phyloP scores from a whole-genome alignment of 306 rosid species.

The Delonix regia region DNA sequence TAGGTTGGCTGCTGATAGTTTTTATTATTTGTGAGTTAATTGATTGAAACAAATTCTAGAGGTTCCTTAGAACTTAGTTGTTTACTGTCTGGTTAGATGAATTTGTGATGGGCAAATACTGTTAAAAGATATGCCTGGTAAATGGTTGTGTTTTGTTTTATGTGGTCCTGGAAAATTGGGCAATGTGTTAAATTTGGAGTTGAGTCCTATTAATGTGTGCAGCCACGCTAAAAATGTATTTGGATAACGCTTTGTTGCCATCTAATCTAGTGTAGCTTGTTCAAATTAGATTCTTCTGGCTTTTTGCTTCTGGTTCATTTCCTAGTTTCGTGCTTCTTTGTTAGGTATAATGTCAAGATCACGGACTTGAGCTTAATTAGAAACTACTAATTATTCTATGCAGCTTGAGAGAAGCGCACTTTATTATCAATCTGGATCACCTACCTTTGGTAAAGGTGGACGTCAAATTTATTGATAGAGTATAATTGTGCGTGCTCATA shows the following conservation, averaged over 20 bases:
- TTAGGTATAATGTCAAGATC: too few relatives aligned
- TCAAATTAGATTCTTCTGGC: too few relatives aligned
- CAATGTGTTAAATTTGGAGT: conserved; percentile 25
- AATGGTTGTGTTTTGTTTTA: conserved; percentile 23
- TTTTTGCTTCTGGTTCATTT: too few relatives aligned
- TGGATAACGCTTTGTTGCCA: conserved; percentile 45
- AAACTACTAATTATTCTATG: too few relatives aligned
- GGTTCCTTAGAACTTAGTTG: conserved; percentile 32
- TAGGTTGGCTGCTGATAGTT: conserved; percentile 58
- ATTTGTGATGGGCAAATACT: conserved; percentile 37
- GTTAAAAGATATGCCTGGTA: background rate
- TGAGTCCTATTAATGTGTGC: conserved; percentile 31
- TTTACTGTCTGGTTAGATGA: conserved; percentile 24
- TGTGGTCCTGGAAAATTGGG: background rate
- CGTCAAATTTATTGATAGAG: too few relatives aligned
- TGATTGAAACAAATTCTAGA: background rate
- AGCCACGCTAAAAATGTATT: conserved; percentile 48
- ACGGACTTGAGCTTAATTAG: too few relatives aligned
- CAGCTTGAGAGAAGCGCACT: too few relatives aligned
- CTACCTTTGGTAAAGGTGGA: too few relatives aligned
- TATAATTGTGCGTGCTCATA: too few relatives aligned
- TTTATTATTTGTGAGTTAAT: conserved; percentile 29
- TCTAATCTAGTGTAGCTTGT: conserved; percentile 46
- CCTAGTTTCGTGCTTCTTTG: too few relatives aligned
- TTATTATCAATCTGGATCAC: too few relatives aligned